Base-by-base conservation (phyloP, 164 flowering plant species). In the Macadamia integrifolia region DNA sequence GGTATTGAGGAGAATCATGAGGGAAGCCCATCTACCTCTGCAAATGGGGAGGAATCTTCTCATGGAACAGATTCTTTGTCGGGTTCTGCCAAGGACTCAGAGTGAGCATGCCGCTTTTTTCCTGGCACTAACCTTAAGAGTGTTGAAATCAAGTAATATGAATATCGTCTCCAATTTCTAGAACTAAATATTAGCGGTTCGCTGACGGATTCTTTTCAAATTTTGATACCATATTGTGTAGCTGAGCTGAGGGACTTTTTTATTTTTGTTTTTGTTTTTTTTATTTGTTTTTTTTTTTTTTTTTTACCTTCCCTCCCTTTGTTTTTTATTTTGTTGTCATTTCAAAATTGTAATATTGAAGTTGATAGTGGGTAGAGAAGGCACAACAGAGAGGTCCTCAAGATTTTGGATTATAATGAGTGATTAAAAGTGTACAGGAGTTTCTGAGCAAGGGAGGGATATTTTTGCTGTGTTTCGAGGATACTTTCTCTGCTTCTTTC, bases 81-180 rank as follows among this genome's bases (percentile, higher is more conserved):
- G 18, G 82, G 83, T 80, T 84, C 88, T 68, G 66, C 75, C 32
- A 83, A 81, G 82, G 87, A 78, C 50, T 74, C 60, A 5, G 86
- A 85, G 60, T 82, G 76, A 83, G 64, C 66, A 23, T 32, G 63
- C 68, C 62, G 8, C 14, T 58, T 48, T 67, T 23, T 43, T 75
- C 67, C 65, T 64, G 69, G 66, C 73, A 71, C 79, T 80, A 74
- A 82, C 81, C 67, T 3, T 46, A 35, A 71, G 68, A 67, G 58
- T 57, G 15, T 17, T 17, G 6, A 11, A 53, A 55, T 40, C 49
- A 57, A 71, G 73, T 70, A 53, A 64, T 42, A 50, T 61, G 17
- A 42, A 59, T 35, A 52, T 65, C 69, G 35, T 13, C 40, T 42
- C 64, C 67, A 66, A 40, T 29, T 68, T 65, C 56, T 68, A 60